phyloP scores from a whole-genome alignment of 2,329 filamentous ascomycete species.

The Aureobasidium vineae region DNA sequence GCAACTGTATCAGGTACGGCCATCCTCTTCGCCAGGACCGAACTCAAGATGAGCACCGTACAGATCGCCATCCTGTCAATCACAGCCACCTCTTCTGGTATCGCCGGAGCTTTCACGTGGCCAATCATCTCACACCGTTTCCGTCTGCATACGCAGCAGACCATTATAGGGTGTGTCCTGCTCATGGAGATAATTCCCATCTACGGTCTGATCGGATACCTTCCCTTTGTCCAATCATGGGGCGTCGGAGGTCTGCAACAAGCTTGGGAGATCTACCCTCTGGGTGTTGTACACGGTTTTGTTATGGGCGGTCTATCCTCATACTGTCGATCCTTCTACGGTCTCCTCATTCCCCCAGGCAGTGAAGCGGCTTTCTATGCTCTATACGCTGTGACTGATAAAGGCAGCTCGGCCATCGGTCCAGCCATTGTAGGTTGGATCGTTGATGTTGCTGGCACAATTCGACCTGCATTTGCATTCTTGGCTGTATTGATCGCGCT shows the following conservation, averaged over 20 bases:
- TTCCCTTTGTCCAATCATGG: slow-evolving; percentile 69
- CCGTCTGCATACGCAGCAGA: slow-evolving; percentile 70
- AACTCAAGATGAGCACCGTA: slow-evolving; percentile 82
- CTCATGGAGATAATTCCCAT: slow-evolving; percentile 87
- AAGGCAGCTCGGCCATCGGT: slow-evolving; percentile 86
- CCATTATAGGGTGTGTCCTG: slow-evolving; percentile 78
- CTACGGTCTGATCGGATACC: slow-evolving; percentile 80
- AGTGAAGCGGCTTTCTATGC: slow-evolving; percentile 93
- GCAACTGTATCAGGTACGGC: slow-evolving; percentile 93
- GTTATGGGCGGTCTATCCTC: slow-evolving; percentile 83
- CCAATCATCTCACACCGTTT: slow-evolving; percentile 68
- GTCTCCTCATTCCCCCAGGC: slow-evolving; percentile 84
- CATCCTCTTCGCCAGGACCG: slow-evolving; percentile 87
- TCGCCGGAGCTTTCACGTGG: slow-evolving; percentile 85
- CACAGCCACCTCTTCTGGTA: slow-evolving; percentile 79
- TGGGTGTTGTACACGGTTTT: slow-evolving; percentile 82
- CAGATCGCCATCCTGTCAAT: slow-evolving; percentile 85
- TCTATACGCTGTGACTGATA: slow-evolving; percentile 92
- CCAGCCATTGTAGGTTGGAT: slow-evolving; percentile 87
- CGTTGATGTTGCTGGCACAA: slow-evolving; percentile 61
- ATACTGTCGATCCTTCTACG: slow-evolving; percentile 86
- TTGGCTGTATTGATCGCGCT: slow-evolving; percentile 73
- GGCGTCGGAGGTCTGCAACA: slow-evolving; percentile 79
- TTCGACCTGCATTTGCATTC: slow-evolving; percentile 72
- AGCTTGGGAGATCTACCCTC: slow-evolving; percentile 88